These are phyloP conservation scores for Lentinus polychrous DNA, from an alignment of 1,284 basidiomycete species.

Conservation along the genomic window DNA sequence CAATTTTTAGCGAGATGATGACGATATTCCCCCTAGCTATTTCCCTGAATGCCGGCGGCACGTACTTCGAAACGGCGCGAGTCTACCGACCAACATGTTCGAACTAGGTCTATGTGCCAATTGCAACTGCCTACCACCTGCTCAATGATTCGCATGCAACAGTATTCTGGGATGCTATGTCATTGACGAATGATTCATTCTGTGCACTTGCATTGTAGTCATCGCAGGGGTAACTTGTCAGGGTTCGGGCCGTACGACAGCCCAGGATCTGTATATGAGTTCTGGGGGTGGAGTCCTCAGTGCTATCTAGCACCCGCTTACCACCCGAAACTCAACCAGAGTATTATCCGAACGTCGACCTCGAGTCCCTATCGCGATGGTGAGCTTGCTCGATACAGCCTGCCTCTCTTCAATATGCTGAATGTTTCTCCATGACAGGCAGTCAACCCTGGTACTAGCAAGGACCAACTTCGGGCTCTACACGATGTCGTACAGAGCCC, in stretches of 20 bases:
- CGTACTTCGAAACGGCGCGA: conserved; percentile 3
- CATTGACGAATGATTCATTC: background rate
- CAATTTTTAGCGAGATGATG: conserved; percentile 12
- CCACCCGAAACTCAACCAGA: conserved; percentile 24
- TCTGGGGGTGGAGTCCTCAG: conserved; percentile 9
- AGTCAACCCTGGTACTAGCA: conserved; percentile 15
- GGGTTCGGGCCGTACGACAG: conserved; percentile 13
- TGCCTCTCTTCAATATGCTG: conserved; percentile 9
- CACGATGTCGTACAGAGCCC: conserved; percentile 18
- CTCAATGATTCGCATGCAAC: background rate
- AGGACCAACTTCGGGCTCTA: conserved; percentile 22
- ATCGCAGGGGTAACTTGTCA: background rate
- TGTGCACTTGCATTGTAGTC: background rate
- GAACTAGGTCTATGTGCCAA: background rate
- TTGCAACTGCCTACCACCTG: background rate
- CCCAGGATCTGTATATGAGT: conserved; percentile 19
- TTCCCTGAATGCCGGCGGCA: background rate
- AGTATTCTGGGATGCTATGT: background rate
- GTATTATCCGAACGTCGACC: conserved; percentile 24
- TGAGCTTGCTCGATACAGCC: conserved; percentile 11
- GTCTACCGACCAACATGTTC: background rate
- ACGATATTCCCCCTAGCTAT: conserved; percentile 13
- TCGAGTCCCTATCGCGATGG: conserved; percentile 15
- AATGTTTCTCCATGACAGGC: conserved; percentile 14
- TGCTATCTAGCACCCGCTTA: conserved; percentile 16